A percentile compares a stretch with the other conserved stretches of the same genome.
phyloP scores from a whole-genome alignment of 1,139 yeast species.

The Debaryomyces udenii region DNA sequence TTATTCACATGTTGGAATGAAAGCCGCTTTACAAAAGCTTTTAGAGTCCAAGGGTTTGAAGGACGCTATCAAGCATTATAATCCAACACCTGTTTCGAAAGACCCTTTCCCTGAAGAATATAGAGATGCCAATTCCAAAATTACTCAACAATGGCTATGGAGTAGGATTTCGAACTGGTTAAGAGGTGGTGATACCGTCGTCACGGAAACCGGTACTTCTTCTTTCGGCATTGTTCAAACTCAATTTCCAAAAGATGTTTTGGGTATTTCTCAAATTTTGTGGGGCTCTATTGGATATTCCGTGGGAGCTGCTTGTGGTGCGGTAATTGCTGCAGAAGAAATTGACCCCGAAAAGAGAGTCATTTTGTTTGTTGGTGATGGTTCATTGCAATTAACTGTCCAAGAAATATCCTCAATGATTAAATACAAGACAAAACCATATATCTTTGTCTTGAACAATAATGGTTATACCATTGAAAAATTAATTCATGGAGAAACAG shows the following conservation, averaged over 20 bases:
- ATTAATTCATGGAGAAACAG: constrained; percentile 40
- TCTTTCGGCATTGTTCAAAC: constrained; percentile 47
- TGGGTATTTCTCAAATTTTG: constrained; percentile 43
- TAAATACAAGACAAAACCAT: constrained; percentile 33
- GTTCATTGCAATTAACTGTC: constrained; percentile 47
- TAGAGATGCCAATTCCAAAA: constrained; percentile 14
- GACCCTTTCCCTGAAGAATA: constrained; percentile 19
- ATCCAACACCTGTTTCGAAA: constrained; percentile 20
- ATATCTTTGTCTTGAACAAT: constrained; percentile 42
- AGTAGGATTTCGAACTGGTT: constrained; percentile 35
- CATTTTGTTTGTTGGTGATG: constrained; percentile 44
- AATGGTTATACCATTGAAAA: constrained; percentile 45
- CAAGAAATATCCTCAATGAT: constrained; percentile 46
- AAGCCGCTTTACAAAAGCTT: constrained; percentile 29
- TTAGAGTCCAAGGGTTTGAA: constrained; percentile 19
- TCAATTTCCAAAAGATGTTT: constrained; percentile 35
- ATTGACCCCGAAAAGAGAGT: constrained; percentile 37
- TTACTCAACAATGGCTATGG: constrained; percentile 44
- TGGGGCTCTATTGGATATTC: constrained; percentile 38
- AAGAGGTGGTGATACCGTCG: constrained; percentile 38
- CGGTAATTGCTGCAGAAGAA: constrained; percentile 39
- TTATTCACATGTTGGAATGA: constrained; percentile 42
- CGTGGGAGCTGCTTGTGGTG: constrained; percentile 37
- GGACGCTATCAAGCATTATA: constrained; percentile 18
- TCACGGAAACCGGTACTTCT: constrained; percentile 46